A percentile compares a stretch with the other conserved stretches of the same genome.
Evolutionary conservation across 192 early-diverging fungal species (phyloP).

Genomic region (Chytriomyces confervae): DNA sequence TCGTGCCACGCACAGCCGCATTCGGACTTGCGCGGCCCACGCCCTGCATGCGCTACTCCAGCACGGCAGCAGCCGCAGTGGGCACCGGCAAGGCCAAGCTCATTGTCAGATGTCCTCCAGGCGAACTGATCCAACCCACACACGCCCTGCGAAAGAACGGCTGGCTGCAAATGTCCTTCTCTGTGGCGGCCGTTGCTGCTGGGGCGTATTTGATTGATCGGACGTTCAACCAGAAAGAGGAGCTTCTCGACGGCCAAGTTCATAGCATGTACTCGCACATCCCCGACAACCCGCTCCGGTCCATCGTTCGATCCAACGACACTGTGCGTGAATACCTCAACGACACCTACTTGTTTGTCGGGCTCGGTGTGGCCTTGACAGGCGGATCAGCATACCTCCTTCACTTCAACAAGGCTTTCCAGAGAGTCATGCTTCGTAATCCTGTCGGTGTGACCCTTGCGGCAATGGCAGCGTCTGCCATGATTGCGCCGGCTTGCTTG

Average conservation of each 20-base stretch:
- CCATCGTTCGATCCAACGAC: not conserved
- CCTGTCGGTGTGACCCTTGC: conserved; percentile 15
- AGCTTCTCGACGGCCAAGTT: not conserved
- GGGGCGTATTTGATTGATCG: not conserved
- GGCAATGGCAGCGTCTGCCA: not conserved
- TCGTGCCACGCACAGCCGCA: no score
- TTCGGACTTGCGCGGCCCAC: no score
- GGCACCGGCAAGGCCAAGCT: not conserved
- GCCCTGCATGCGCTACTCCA: no score
- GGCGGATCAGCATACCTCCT: conserved; percentile 10
- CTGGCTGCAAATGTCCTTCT: not conserved
- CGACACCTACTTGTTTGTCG: conserved; percentile 14
- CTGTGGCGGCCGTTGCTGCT: not conserved
- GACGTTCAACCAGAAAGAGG: not conserved
- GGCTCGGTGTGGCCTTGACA: conserved; percentile 14
- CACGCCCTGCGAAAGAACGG: not conserved
- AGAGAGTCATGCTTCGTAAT: conserved; percentile 1
- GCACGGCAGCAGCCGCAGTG: not conserved
- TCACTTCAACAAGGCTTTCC: conserved; percentile 2
- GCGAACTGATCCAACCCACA: not conserved
- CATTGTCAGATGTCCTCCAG: not conserved
- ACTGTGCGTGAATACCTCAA: conserved; percentile 30
- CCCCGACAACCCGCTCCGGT: not conserved
- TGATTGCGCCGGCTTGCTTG: not conserved
- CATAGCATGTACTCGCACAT: not conserved